Evolutionary conservation across 768 basidiomycete genomes (phyloP).

Genomic region (Daedaleopsis sinensis): DNA sequence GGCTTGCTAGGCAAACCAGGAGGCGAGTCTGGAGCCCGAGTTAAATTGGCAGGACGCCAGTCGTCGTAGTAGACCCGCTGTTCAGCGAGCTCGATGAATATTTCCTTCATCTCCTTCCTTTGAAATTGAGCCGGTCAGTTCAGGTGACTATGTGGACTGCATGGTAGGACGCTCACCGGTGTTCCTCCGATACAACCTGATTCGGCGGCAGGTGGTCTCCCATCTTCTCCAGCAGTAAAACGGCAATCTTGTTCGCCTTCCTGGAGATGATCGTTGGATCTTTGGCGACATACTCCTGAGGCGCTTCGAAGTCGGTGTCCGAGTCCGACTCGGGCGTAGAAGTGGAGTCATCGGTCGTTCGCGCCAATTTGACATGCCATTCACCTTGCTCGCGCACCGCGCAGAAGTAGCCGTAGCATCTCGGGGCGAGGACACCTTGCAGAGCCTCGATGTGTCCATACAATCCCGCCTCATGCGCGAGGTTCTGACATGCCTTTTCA

Average conservation of each 20-base stretch:
- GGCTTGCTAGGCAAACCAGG: too few species aligned
- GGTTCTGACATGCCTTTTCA: background rate
- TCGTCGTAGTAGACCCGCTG: too few species aligned
- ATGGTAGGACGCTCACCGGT: background rate
- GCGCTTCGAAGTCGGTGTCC: too few species aligned
- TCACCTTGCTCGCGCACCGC: background rate
- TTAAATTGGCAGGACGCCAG: too few species aligned
- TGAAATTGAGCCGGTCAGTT: background rate
- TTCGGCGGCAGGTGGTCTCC: background rate
- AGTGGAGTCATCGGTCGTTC: background rate
- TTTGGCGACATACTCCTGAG: background rate
- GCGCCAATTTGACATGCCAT: background rate
- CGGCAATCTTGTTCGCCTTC: background rate
- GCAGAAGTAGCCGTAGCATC: background rate
- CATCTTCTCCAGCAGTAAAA: background rate
- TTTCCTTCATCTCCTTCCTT: too few species aligned
- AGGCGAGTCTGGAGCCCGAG: too few species aligned
- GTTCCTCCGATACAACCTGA: background rate
- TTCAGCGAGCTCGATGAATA: too few species aligned
- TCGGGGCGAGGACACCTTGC: background rate
- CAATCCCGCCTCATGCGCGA: background rate
- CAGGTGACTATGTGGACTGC: background rate
- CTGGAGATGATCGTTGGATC: background rate
- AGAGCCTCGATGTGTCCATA: background rate
- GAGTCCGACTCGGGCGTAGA: background rate